These are phyloP conservation scores for Fallopia convolvulus DNA, from an alignment of 148 eudicot species.

Conservation along the genomic window DNA sequence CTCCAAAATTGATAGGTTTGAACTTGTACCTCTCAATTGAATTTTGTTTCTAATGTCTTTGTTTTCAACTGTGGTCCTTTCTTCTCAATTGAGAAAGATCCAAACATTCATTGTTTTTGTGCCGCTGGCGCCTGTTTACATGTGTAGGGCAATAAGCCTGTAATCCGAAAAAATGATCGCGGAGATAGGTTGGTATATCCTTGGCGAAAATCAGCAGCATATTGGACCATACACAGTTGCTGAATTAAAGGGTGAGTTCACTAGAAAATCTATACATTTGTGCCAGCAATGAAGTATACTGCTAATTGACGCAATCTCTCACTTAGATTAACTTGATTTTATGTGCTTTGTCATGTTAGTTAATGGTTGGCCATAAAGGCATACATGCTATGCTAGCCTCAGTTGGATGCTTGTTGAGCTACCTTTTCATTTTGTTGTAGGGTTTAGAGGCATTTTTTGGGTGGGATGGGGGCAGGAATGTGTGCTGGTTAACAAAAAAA, in stretches of 20 bases:
- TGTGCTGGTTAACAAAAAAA: not conserved
- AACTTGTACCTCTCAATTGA: too few species aligned
- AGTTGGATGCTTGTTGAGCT: not conserved
- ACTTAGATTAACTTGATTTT: not conserved
- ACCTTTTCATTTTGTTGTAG: not conserved
- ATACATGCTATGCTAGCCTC: not conserved
- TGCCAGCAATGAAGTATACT: not conserved
- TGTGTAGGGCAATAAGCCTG: not conserved
- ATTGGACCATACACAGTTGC: constrained; percentile 73
- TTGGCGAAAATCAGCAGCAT: constrained; percentile 60
- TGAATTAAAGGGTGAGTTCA: constrained; percentile 63
- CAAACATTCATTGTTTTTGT: too few species aligned
- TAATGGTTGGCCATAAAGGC: not conserved
- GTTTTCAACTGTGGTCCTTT: too few species aligned
- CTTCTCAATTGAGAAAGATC: too few species aligned
- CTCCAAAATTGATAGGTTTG: too few species aligned
- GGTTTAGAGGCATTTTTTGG: not conserved
- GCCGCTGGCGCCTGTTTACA: not conserved
- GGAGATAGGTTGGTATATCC: constrained; percentile 77
- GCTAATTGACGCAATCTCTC: not conserved
- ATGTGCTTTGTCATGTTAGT: not conserved
- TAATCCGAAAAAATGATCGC: constrained; percentile 6
- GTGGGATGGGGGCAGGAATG: not conserved
- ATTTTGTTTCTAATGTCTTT: too few species aligned
- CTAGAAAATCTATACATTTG: not conserved